Base-by-base conservation (phyloP, 2,329 filamentous ascomycete genomes). In the Xylaria sp. region DNA sequence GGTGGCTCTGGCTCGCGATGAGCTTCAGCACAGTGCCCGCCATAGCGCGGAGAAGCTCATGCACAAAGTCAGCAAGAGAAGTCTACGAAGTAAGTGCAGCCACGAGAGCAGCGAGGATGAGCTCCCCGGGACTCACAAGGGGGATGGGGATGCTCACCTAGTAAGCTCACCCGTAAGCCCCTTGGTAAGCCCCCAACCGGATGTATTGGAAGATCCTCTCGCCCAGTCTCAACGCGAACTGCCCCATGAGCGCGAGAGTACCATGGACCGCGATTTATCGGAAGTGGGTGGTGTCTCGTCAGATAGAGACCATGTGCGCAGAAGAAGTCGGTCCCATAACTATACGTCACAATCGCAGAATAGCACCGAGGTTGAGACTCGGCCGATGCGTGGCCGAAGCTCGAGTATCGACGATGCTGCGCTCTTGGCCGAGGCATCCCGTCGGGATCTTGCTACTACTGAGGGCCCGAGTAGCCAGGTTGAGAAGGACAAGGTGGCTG, bases 231-330 rank as follows among this genome's bases (percentile, higher is more conserved):
- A 73, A 9, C 69, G 60, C 9, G 70, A 74, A 24, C 61, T 70
- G 9, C 76, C 75, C 58, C 54, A 59, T 11, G 79, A 81, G 61
- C 78, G 78, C 54, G 78, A 80, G 30, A 79, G 79, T 67, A 76
- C 80, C 60, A 78, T 79, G 73, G 79, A 79, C 19, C 81, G 80
- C 72, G 77, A 77, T 1, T 74, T 82, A 32, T 72, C 73, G 34
- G 79, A 82, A 64, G 79, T 80, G 32, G 78, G 77, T 55, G 73
- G 74, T 3, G 14, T 51, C 12, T 72, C 72, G 24, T 72, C 69
- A 39, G 67, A 73, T 17, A 58, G 68, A 17, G 70, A 69, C 30
- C 62, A 71, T 55, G 54, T 55, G 59, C 67, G 34, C 4, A 61
- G 61, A 39, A 48, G 63, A 61, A 61, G 59, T 24, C 69, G 64